Evolutionary conservation across 352 stramenopile genomes (phyloP).

Genomic region (Phytophthora citricola): DNA sequence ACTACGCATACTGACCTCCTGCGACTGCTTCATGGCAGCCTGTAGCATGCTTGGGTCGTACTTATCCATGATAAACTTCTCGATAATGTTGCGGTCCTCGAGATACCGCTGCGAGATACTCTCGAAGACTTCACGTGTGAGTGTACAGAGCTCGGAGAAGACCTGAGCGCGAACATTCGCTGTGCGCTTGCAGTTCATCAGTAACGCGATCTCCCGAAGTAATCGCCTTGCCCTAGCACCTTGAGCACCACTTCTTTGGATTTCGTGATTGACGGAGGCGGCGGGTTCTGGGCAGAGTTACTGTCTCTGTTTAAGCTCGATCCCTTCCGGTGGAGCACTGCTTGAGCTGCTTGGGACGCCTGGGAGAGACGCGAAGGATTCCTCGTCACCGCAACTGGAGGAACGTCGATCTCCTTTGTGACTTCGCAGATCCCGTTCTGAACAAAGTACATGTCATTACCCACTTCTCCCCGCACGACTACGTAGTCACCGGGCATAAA

Average conservation of each 20-base stretch:
- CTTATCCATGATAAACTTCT: slow-evolving; percentile 89
- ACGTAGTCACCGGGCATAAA: slow-evolving; percentile 90
- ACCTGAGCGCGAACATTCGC: slow-evolving; percentile 75
- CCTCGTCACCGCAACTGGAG: slow-evolving; percentile 1
- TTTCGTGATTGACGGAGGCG: slow-evolving; percentile 7
- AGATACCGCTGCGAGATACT: slow-evolving; percentile 77
- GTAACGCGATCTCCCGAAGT: slow-evolving; percentile 85
- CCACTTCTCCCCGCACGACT: slow-evolving; percentile 81
- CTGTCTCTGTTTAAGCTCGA: slow-evolving; percentile 12
- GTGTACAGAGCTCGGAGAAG: slow-evolving; percentile 80
- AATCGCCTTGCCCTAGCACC: slow-evolving; percentile 72
- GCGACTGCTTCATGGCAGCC: slow-evolving; percentile 77
- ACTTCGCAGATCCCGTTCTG: slow-evolving; percentile 82
- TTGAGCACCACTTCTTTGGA: slow-evolving; percentile 73
- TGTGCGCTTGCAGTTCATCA: slow-evolving; percentile 89
- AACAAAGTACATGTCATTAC: slow-evolving; percentile 92
- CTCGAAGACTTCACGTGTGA: slow-evolving; percentile 81
- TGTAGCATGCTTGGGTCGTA: slow-evolving; percentile 81
- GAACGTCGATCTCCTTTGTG: slow-evolving; percentile 66
- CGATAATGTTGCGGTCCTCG: slow-evolving; percentile 80
- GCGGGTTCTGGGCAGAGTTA: slow-evolving; percentile 14
- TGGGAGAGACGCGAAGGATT: slow-evolving; percentile 22
- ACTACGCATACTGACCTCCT: slow-evolving; percentile 66
- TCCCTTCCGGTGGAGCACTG: slow-evolving; percentile 5
- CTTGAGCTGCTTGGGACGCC: slow-evolving; percentile 20